Evolutionary conservation across 352 stramenopile species (phyloP), one percentile per base, ranked within the genome.

Genomic region (Aphanomyces euteiches): DNA sequence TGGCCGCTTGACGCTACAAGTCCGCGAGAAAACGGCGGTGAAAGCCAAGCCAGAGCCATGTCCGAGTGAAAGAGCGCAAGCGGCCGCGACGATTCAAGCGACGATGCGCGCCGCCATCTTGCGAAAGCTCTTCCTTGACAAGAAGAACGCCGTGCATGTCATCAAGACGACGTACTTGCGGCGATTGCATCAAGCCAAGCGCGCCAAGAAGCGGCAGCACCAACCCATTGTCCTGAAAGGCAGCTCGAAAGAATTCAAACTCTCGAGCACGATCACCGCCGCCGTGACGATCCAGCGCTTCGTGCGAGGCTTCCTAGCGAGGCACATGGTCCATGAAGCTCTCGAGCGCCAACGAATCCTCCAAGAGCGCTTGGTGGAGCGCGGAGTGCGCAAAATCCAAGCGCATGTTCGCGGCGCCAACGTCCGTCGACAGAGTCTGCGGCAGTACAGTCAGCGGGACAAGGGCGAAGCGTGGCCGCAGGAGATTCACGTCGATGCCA

Each of bases 151-250:
- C 7, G 50, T 28, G 7, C 50, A 58, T 58, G 50, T 58, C 0
- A 58, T 58, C 50, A 58, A 58, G 17, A 58, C 50, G 7, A 36
- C 50, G 17, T 58, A 36, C 50, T 28, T 58, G 19, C 50, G 50
- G 15, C 7, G 50, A 8, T 12, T 58, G 1, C 21, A 58, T 19
- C 50, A 58, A 36, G 36, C 19, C 17, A 58, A 58, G 36, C 50
- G 50, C 15, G 21, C 50, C 15, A 58, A 58, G 21, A 58, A 58
- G 50, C 50, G 50, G 15, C 50, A 58, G 50, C 50, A 58, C 21
- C 7, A 58, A 8, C 28, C 28, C 2, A 58, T 58, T 28, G 50
- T 58, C 15, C 50, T 58, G 17, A 37, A 28, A 1, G 43, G 43
- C 10, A n/a, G 43, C 10, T 19, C 50, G 50, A 58, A 58, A 36